Percentiles rank a stretch among this genome's conserved stretches.
These are phyloP conservation scores for Aspergillus thermomutatus DNA, from an alignment of 2,329 filamentous ascomycete species.

Conservation along the genomic window DNA sequence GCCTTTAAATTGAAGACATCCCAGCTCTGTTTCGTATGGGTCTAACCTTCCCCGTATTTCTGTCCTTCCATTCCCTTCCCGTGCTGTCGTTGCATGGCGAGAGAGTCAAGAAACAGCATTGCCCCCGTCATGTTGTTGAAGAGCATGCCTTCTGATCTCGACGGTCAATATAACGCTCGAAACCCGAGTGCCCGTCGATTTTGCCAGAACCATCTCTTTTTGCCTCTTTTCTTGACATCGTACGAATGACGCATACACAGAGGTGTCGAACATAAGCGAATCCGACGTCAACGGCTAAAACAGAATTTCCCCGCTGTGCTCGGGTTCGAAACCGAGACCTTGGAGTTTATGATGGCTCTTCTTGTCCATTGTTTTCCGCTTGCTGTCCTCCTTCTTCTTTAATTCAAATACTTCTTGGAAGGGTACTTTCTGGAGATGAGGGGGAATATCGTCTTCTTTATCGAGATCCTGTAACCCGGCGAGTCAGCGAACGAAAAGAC, in stretches of 20 bases:
- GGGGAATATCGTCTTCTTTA: conserved; percentile 82
- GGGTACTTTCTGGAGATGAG: conserved; percentile 64
- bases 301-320: conserved; percentile 72
- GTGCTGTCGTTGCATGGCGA: neutral
- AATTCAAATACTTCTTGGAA: conserved; percentile 67
- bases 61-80: neutral
- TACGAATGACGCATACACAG: neutral
- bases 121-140: neutral
- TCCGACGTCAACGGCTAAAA: conserved; percentile 48
- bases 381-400: conserved; percentile 66
- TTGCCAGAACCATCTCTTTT: neutral
- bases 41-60: neutral
- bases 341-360: conserved; percentile 66
- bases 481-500: neutral
- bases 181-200: neutral
- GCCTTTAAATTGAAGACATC: neutral
- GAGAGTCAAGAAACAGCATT: neutral
- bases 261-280: conserved; percentile 4
- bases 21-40: neutral
- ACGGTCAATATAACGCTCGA: neutral
- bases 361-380: conserved; percentile 72
- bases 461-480: conserved; percentile 69
- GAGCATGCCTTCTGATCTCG: neutral
- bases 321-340: conserved; percentile 81
- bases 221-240: neutral